Evolutionary conservation across 1,284 basidiomycete genomes (phyloP).

Genomic region (Ustilago bromivora): DNA sequence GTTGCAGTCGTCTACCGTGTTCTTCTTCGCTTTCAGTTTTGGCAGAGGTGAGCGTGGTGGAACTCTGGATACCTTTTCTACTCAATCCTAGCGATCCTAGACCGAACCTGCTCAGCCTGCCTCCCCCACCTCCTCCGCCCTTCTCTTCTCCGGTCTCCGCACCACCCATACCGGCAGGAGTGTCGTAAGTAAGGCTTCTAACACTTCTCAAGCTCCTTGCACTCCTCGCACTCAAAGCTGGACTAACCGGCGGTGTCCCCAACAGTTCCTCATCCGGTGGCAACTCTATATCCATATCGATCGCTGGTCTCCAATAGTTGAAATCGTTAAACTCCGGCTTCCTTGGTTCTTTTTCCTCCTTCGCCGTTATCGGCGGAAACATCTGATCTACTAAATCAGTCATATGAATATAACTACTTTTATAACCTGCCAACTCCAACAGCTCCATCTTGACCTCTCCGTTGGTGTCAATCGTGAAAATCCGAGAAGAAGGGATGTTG

Average conservation of each 20-base stretch:
- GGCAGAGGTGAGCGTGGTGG: background rate
- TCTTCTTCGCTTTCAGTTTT: background rate
- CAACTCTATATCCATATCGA: conserved; percentile 76
- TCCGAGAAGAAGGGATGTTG: conserved; percentile 90
- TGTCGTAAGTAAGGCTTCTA: conserved; percentile 41
- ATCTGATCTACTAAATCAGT: conserved; percentile 99
- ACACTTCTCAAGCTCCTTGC: conserved; percentile 72
- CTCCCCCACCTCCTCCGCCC: conserved; percentile 23
- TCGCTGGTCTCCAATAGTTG: conserved; percentile 88
- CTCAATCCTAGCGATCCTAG: conserved; percentile 50
- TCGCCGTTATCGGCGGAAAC: conserved; percentile 90
- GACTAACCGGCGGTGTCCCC: conserved; percentile 79
- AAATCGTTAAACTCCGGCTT: conserved; percentile 94
- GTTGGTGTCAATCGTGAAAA: conserved; percentile 96
- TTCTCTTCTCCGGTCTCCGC: conserved; percentile 12
- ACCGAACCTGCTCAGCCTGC: conserved; percentile 52
- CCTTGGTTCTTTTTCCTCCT: conserved; percentile 74
- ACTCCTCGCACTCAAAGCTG: conserved; percentile 88
- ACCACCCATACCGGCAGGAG: conserved; percentile 5
- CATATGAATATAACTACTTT: conserved; percentile 97
- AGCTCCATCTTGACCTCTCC: conserved; percentile 98
- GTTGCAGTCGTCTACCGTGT: background rate
- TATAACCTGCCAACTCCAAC: conserved; percentile 93
- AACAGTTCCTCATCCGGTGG: conserved; percentile 79
- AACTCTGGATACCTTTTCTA: conserved; percentile 13